phyloP scores from a whole-genome alignment of 768 basidiomycete species.

The Hygrocybe punicea region DNA sequence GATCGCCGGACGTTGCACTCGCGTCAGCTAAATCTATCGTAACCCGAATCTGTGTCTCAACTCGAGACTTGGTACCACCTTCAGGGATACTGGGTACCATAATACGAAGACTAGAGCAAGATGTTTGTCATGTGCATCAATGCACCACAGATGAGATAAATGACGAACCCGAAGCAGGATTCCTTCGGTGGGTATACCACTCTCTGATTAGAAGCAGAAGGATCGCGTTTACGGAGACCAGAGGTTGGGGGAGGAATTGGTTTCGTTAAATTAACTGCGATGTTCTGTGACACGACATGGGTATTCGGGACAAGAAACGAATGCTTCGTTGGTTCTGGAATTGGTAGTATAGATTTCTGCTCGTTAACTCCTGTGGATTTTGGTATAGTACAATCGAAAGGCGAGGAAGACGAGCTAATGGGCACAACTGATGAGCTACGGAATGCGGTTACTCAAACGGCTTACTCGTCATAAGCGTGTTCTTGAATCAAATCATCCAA shows the following conservation, averaged over 20 bases:
- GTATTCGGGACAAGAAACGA: constrained; percentile 25
- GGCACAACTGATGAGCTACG: constrained; percentile 15
- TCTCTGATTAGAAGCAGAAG: constrained; percentile 46
- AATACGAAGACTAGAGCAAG: constrained; percentile 60
- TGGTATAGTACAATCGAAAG: neutral
- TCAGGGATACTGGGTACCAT: constrained; percentile 81
- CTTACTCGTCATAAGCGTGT: constrained; percentile 71
- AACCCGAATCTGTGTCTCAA: constrained; percentile 92
- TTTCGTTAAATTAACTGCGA: constrained; percentile 50
- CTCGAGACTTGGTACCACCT: constrained; percentile 82
- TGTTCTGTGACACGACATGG: constrained; percentile 35
- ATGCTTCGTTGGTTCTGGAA: constrained; percentile 14
- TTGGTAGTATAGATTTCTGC: constrained; percentile 16
- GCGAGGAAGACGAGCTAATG: constrained; percentile 35
- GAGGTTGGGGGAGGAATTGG: constrained; percentile 66
- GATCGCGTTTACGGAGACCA: constrained; percentile 54
- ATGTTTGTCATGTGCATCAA: constrained; percentile 2
- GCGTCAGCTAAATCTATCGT: constrained; percentile 74
- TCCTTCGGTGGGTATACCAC: constrained; percentile 73
- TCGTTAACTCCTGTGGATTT: neutral
- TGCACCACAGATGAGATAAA: constrained; percentile 9
- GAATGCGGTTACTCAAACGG: constrained; percentile 12
- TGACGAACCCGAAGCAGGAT: constrained; percentile 68
- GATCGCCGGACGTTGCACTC: constrained; percentile 53
- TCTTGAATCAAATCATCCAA: constrained; percentile 73